Base-by-base conservation (phyloP, 148 eudicot species). In the Pharnaceum exiguum region DNA sequence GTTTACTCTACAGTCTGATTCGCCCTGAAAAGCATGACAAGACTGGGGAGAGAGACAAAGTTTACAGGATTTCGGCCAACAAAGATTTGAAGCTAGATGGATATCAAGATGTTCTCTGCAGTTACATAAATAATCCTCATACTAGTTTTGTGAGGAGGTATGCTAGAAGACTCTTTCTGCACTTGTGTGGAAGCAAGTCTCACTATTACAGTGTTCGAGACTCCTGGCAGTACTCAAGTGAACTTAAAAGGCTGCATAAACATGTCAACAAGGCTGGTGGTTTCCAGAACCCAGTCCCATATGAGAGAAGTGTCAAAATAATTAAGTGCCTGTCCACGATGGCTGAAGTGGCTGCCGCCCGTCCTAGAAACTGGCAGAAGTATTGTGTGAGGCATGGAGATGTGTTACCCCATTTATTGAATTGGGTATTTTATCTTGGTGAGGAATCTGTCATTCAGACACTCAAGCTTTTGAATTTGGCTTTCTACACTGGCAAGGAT, bases 301-400 rank as follows among this genome's bases (percentile, higher is more conserved):
- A 89, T 66, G 96, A 94, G 80, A 89, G 99, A 60, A 84, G 99
- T 74, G 99, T 89, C 28, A 94, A 94, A 74, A 80, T 89, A 36
- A 84, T 94, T 38, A 94, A 89, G 61, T 86, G 91, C 57, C 72
- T 94, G 73, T 71, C 93, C 47, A 78, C 89, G 25, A 77, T 94
- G 75, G 91, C 96, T 60, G 99, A 94, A 76, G 96, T 94, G 48
- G 90, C 99, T 71, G 75, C 87, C 67, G 84, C 99, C 51, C 87
- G 99, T 49, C 99, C 96, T 62, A 78, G 99, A 66, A 94, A 94
- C 63, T 94, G 99, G 99, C 99, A 94, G 73, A 94, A 94, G 73
- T 89, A 89, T 65, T 86, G 96, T 73, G 70, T 86, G 73, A 80
- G 82, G 77, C 82, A 94, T 79, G 82, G 75, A 23, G 99, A 94